Percentiles rank a stretch among this genome's conserved stretches.
Evolutionary conservation across 495 filamentous ascomycete genomes (phyloP).

Genomic region (Penicillium verhagenii): DNA sequence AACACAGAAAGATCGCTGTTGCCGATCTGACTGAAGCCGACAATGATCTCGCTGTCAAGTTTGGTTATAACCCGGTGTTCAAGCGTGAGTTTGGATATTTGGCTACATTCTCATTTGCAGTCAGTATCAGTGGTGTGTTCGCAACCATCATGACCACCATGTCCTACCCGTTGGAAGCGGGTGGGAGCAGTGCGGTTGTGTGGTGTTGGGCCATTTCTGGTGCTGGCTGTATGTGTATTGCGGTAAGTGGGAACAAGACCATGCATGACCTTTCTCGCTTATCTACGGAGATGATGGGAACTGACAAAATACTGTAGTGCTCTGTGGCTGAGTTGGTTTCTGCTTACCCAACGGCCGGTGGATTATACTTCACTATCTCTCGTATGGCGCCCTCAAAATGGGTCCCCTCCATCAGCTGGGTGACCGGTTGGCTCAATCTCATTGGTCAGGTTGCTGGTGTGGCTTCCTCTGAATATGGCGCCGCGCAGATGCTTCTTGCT

Average conservation of each 20-base stretch:
- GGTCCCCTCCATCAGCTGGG: conserved; percentile 42
- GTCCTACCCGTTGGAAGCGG: conserved; percentile 58
- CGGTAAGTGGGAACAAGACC: conserved; percentile 30
- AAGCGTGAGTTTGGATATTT: conserved; percentile 63
- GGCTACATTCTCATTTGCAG: conserved; percentile 62
- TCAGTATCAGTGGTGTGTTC: conserved; percentile 61
- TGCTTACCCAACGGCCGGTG: conserved; percentile 52
- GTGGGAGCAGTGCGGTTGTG: conserved; percentile 57
- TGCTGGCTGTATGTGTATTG: conserved; percentile 61
- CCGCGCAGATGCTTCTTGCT: conserved; percentile 65
- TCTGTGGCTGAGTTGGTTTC: conserved; percentile 56
- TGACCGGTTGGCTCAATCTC: conserved; percentile 66
- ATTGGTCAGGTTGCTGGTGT: conserved; percentile 64
- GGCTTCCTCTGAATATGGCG: conserved; percentile 66
- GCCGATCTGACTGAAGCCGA: conserved; percentile 15
- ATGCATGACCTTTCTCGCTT: neutral
- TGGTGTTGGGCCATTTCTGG: conserved; percentile 69
- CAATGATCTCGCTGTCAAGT: conserved; percentile 16
- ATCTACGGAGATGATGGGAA: neutral
- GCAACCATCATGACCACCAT: conserved; percentile 61
- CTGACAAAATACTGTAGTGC: conserved; percentile 11
- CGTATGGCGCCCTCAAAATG: conserved; percentile 37
- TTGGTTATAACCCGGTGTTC: conserved; percentile 47
- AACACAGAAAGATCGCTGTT: conserved; percentile 8
- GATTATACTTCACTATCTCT: conserved; percentile 50